Evolutionary conservation across 1,284 basidiomycete species (phyloP).

Genomic region (Pseudozyma sp.): DNA sequence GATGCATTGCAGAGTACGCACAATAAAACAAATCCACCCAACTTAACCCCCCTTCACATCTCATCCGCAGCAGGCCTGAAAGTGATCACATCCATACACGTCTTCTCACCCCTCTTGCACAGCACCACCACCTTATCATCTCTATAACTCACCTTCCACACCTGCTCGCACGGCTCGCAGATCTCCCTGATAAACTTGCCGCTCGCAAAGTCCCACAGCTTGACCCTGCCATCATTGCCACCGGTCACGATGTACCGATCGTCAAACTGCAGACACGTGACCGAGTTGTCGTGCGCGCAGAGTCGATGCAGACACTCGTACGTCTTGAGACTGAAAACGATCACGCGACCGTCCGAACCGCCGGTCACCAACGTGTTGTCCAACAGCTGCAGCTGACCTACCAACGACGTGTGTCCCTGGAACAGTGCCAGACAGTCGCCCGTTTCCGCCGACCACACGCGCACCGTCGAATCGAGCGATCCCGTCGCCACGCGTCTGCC

Average conservation of each 20-base stretch:
- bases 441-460: conserved; percentile 71
- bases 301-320: conserved; percentile 71
- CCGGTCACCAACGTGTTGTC: conserved; percentile 82
- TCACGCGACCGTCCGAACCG: conserved; percentile 91
- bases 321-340: conserved; percentile 82
- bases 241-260: conserved; percentile 72
- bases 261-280: conserved; percentile 90
- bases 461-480: conserved; percentile 73
- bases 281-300: conserved; percentile 82
- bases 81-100: conserved; percentile 82
- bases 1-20: too few relatives aligned
- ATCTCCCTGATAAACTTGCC: conserved; percentile 64
- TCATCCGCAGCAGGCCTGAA: conserved; percentile 62
- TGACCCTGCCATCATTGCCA: conserved; percentile 90
- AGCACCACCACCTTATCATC: conserved; percentile 84
- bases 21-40: too few relatives aligned
- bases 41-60: conserved; percentile 19
- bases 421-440: conserved; percentile 87
- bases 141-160: conserved; percentile 87
- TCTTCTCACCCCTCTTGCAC: conserved; percentile 84
- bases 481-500: conserved; percentile 86
- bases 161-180: conserved; percentile 73
- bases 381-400: conserved; percentile 90
- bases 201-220: conserved; percentile 77
- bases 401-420: conserved; percentile 92